Evolutionary conservation across 2,329 filamentous ascomycete genomes (phyloP).

Genomic region (Alternaria consortialis): DNA sequence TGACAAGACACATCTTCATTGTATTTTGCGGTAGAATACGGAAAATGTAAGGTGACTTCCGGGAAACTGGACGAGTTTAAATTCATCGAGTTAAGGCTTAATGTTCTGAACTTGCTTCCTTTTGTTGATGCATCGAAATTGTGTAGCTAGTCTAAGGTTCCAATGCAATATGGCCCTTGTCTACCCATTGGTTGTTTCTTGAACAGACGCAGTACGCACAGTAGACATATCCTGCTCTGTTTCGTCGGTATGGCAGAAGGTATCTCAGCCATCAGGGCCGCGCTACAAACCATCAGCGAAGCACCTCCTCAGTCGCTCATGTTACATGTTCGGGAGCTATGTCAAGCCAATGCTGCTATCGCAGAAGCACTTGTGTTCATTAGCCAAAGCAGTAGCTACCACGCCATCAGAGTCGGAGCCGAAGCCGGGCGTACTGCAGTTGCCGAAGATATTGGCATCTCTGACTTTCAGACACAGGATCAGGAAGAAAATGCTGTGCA

Average conservation of each 20-base stretch:
- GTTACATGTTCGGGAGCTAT: conserved; percentile 7
- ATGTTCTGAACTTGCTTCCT: too few species aligned
- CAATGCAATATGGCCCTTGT: too few species aligned
- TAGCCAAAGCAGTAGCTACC: conserved; percentile 1
- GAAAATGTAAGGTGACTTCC: too few species aligned
- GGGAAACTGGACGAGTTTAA: too few species aligned
- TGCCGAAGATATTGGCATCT: neutral
- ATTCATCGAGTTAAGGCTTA: too few species aligned
- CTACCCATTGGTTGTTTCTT: too few species aligned
- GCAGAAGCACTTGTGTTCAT: conserved; percentile 8
- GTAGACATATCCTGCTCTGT: neutral
- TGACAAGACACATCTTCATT: too few species aligned
- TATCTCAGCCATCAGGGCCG: neutral
- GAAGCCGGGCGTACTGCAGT: neutral
- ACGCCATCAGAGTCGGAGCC: conserved; percentile 2
- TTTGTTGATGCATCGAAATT: too few species aligned
- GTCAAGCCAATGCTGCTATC: conserved; percentile 14
- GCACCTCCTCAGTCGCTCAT: neutral
- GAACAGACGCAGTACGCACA: too few species aligned
- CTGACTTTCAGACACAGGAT: neutral
- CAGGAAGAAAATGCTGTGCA: neutral
- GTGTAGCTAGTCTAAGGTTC: too few species aligned
- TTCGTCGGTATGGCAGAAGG: neutral
- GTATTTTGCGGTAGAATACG: too few species aligned
- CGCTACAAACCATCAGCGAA: conserved; percentile 9